These are phyloP conservation scores for Pleurotus platypus DNA, from an alignment of 768 basidiomycete genomes.

Conservation along the genomic window DNA sequence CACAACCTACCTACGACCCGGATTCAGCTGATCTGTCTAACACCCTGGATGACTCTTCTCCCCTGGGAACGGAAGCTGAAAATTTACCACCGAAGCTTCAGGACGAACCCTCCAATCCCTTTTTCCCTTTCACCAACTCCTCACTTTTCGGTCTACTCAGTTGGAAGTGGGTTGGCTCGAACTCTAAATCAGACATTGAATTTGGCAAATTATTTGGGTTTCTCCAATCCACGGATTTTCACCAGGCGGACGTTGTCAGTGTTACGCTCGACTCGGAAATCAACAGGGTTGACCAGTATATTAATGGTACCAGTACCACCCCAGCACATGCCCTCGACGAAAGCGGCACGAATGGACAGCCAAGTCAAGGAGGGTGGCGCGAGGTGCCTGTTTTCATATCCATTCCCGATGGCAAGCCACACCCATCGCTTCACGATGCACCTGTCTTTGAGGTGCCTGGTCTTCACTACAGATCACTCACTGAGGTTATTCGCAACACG, in stretches of 20 bases:
- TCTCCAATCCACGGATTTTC: neutral
- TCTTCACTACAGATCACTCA: constrained; percentile 17
- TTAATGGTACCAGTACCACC: neutral
- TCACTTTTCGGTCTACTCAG: no score
- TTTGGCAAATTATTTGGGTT: neutral
- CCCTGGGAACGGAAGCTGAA: no score
- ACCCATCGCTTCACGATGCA: constrained; percentile 14
- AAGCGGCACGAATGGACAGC: neutral
- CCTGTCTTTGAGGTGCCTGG: constrained; percentile 13
- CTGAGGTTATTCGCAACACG: constrained; percentile 14
- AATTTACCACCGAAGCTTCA: no score
- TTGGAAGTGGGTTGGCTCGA: no score
- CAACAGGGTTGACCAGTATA: neutral
- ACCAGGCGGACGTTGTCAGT: neutral
- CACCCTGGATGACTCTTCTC: no score
- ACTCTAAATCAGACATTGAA: neutral
- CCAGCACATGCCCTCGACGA: neutral
- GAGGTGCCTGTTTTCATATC: constrained; percentile 18
- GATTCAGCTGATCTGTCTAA: no score
- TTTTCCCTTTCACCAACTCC: no score
- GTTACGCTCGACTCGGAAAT: neutral
- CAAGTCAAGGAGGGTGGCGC: constrained; percentile 12
- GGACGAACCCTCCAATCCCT: no score
- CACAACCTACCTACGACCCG: no score
- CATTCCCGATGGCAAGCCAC: constrained; percentile 18